These are phyloP conservation scores for Brettanomyces sp. DNA, from an alignment of 805 yeast species.

Conservation along the genomic window DNA sequence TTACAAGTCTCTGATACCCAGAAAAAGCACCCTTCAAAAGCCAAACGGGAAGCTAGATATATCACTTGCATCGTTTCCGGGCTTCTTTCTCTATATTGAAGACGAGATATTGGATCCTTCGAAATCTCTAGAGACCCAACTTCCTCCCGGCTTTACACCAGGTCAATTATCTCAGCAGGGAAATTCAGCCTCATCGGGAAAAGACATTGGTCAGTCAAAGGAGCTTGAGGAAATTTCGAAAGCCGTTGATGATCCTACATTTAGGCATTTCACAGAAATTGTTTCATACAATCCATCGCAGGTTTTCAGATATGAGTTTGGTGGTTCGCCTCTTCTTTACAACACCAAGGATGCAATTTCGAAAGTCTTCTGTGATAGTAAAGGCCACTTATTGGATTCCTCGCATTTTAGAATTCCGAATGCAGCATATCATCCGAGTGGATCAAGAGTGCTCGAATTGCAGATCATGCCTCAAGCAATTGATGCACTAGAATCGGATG, in stretches of 20 bases:
- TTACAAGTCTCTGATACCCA: background rate
- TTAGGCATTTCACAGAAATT: conserved; percentile 67
- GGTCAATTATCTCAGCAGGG: conserved; percentile 12
- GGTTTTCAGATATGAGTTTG: conserved; percentile 75
- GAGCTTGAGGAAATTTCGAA: conserved; percentile 41
- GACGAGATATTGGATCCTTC: conserved; percentile 52
- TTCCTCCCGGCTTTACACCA: background rate
- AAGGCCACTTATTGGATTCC: conserved; percentile 15
- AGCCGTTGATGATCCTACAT: conserved; percentile 64
- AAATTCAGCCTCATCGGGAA: conserved; percentile 1
- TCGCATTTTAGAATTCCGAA: conserved; percentile 35
- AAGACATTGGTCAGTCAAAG: conserved; percentile 4
- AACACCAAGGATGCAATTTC: conserved; percentile 51
- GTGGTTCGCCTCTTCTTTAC: conserved; percentile 71
- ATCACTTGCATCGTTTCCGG: conserved; percentile 47
- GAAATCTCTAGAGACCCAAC: conserved; percentile 27
- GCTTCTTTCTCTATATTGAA: conserved; percentile 63
- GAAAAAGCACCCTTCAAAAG: background rate
- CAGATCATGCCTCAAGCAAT: conserved; percentile 94
- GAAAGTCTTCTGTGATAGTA: conserved; percentile 26
- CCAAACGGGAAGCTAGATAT: conserved; percentile 3
- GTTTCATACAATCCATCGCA: conserved; percentile 81
- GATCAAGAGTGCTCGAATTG: conserved; percentile 62
- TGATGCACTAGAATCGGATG: conserved; percentile 58
- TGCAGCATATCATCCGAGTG: conserved; percentile 53